These are phyloP conservation scores for Dacryopinax spathularia DNA, from an alignment of 768 basidiomycete genomes.

Conservation along the genomic window DNA sequence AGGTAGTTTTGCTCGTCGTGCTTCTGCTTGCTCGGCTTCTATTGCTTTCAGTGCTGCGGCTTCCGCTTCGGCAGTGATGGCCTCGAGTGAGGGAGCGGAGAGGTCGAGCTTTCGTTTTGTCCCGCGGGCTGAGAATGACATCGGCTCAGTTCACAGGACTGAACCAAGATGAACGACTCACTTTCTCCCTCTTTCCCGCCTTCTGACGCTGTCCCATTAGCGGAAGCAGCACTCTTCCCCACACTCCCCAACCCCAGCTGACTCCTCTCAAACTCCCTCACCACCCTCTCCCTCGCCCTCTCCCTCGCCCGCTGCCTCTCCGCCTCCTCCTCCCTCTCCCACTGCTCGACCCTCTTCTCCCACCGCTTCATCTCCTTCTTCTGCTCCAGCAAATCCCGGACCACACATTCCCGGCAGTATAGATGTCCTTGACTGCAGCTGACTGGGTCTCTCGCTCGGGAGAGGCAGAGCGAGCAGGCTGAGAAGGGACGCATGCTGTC, in stretches of 20 bases:
- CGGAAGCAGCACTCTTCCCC: constrained; percentile 26
- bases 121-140: constrained; percentile 32
- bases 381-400: constrained; percentile 72
- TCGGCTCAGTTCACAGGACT: constrained; percentile 4
- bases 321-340: constrained; percentile 66
- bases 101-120: constrained; percentile 80
- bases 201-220: constrained; percentile 8
- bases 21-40: constrained; percentile 52
- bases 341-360: constrained; percentile 56
- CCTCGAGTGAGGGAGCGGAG: constrained; percentile 55
- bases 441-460: constrained; percentile 68
- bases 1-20: constrained; percentile 74
- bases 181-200: too few species aligned
- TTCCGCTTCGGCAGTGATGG: constrained; percentile 65
- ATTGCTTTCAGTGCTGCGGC: constrained; percentile 73
- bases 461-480: constrained; percentile 77
- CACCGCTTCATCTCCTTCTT: constrained; percentile 89
- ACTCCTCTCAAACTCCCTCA: constrained; percentile 78
- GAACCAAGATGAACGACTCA: background rate
- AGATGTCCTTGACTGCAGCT: constrained; percentile 76
- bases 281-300: constrained; percentile 74
- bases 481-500: constrained; percentile 90
- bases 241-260: constrained; percentile 54
- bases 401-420: constrained; percentile 91
- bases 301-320: constrained; percentile 54